These are phyloP conservation scores for Neurospora sp. DNA, from an alignment of 2,329 filamentous ascomycete species.

Conservation along the genomic window DNA sequence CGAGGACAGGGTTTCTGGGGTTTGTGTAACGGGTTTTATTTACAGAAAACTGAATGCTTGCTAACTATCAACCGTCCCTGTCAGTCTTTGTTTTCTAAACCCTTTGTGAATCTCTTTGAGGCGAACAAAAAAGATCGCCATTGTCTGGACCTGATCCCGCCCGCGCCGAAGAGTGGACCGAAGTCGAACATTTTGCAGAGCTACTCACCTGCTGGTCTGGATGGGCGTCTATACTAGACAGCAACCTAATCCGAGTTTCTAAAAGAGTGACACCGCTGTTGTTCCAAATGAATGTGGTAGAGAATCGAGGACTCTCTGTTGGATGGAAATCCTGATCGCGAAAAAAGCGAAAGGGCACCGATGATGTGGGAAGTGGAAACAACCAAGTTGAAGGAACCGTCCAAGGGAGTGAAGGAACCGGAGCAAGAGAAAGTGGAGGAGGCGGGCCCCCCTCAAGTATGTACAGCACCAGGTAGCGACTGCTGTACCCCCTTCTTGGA, in stretches of 20 bases:
- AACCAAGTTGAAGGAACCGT: slow-evolving; percentile 13
- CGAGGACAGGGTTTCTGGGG: not conserved
- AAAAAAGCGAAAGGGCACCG: slow-evolving; percentile 8
- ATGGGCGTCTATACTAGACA: not conserved
- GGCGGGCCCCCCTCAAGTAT: not conserved
- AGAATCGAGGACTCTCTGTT: slow-evolving; percentile 44
- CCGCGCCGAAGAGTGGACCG: not conserved
- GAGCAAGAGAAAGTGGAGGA: slow-evolving; percentile 8
- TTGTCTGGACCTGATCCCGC: not conserved
- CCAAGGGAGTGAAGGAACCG: slow-evolving; percentile 17
- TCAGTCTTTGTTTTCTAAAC: not conserved
- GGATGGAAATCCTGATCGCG: slow-evolving; percentile 26
- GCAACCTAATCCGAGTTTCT: not conserved
- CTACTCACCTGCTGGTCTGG: not conserved
- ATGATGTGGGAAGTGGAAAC: slow-evolving; percentile 6
- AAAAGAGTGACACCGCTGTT: slow-evolving; percentile 1
- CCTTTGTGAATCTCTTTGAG: not conserved
- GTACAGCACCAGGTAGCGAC: not conserved
- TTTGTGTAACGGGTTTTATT: not conserved
- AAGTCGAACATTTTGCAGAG: not conserved
- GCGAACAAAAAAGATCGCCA: not conserved
- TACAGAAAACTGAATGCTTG: not conserved
- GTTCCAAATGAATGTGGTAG: slow-evolving; percentile 46
- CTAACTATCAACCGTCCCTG: not conserved
- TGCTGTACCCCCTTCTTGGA: not conserved